A percentile compares a stretch with the other conserved stretches of the same genome.
Conservation (phyloP, 1,284 basidiomycete species). For the Ganoderma lingzhi region DNA sequence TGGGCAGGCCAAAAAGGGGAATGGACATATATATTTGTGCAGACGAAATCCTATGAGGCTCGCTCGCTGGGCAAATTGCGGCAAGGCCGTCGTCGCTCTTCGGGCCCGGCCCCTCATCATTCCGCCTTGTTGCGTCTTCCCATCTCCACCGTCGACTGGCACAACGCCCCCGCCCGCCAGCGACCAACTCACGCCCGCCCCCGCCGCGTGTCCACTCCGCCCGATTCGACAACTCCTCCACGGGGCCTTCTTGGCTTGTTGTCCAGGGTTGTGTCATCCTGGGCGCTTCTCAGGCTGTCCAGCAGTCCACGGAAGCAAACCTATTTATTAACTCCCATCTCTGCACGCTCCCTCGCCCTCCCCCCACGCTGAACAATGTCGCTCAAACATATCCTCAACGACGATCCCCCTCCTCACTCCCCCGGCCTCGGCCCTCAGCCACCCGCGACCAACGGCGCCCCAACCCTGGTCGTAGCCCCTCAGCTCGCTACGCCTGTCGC, state of each 20-base stretch:
- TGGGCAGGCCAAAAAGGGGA: slow-evolving; percentile 40
- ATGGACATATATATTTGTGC: slow-evolving; percentile 46
- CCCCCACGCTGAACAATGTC: slow-evolving; percentile 58
- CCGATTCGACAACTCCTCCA: slow-evolving; percentile 27
- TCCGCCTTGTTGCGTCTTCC: slow-evolving; percentile 31
- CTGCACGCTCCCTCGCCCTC: slow-evolving; percentile 32
- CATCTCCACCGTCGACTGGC: slow-evolving; percentile 23
- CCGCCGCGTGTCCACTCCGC: slow-evolving; percentile 20
- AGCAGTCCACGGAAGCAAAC: slow-evolving; percentile 34
- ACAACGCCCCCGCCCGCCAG: slow-evolving; percentile 20
- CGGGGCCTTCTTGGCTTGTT: slow-evolving; percentile 25
- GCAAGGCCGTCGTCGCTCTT: slow-evolving; percentile 42
- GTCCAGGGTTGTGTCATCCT: slow-evolving; percentile 31
- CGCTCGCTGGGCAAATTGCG: slow-evolving; percentile 44
- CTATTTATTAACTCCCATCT: slow-evolving; percentile 33
- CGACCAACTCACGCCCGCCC: slow-evolving; percentile 14
- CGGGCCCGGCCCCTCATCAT: slow-evolving; percentile 42
- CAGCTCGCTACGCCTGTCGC: slow-evolving; percentile 26
- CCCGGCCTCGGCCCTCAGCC: slow-evolving; percentile 32
- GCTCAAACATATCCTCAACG: slow-evolving; percentile 78
- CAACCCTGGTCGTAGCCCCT: slow-evolving; percentile 35
- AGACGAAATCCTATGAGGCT: slow-evolving; percentile 44
- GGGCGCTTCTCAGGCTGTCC: slow-evolving; percentile 34
- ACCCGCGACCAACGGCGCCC: slow-evolving; percentile 26
- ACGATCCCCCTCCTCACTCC: slow-evolving; percentile 52